Base-by-base conservation (phyloP, 1,284 basidiomycete species). In the Phaffia rhodozyma region DNA sequence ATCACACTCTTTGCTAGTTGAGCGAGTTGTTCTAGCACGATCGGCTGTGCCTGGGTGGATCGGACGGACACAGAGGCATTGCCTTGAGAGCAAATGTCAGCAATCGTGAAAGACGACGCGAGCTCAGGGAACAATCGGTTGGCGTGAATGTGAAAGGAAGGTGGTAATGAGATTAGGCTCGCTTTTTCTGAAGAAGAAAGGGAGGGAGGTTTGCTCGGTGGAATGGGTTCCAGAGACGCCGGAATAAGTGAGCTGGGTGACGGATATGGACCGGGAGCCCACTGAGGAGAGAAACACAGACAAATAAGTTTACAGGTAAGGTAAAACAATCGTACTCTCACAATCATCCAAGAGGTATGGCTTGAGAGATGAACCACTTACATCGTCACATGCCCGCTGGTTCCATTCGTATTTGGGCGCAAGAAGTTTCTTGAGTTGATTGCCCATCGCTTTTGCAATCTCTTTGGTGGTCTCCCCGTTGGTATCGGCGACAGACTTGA, bases 21-120 rank as follows among this genome's bases (percentile, higher is more conserved):
- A 23, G 58, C 58, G 25, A 59, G 58, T 21, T 30, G 34, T n/a
- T 59, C 58, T 20, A 59, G 52, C n/a, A 59, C 48, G 25, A 51
- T 32, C 18, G 58, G 47, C 5, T 59, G 58, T 32, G 58, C 58
- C 58, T 50, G 49, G n/a, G 58, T 48, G 4, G 58, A 59, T 18
- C 58, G 58, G 27, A 59, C 48, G 20, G 47, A 50, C 13, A 50
- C 48, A 2, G 49, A 32, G 7, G 34, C 25, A 38, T 48, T 49
- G 38, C 38, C 38, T 43, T 43, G 38, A 11, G 38, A 43, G 13
- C 38, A 43, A 11, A 43, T 43, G 38, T 43, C 38, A 43, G 38
- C 38, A 11, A 43, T 43, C 38, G 38, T 43, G 38, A 43, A 43
- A 11, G 38, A 43, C 2, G 38, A 43, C 2, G 38, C 38, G 43